These are phyloP conservation scores for Argentina anserina DNA, from an alignment of 306 rosid genomes.

Conservation along the genomic window DNA sequence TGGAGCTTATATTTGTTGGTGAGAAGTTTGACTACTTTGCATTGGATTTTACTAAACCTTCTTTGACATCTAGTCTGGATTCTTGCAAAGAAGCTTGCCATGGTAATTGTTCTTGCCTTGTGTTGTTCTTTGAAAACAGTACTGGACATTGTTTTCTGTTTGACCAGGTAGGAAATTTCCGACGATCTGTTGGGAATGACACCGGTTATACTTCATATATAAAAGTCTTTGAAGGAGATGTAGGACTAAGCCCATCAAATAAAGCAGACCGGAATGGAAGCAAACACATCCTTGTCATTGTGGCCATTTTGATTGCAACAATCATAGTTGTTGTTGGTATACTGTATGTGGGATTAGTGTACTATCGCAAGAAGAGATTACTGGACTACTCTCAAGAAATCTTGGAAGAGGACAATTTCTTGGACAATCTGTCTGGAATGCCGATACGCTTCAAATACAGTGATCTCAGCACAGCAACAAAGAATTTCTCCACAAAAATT, in stretches of 20 bases:
- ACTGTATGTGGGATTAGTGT: constrained; percentile 31
- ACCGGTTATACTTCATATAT: constrained; percentile 29
- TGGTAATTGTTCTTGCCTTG: constrained; percentile 31
- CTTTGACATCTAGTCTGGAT: constrained; percentile 16
- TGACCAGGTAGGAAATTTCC: constrained; percentile 32
- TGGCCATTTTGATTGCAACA: constrained; percentile 26
- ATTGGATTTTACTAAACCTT: constrained; percentile 24
- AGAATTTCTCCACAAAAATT: constrained; percentile 44
- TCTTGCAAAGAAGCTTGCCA: constrained; percentile 36
- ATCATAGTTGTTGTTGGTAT: constrained; percentile 19
- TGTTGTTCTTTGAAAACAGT: constrained; percentile 28
- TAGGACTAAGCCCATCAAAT: neutral
- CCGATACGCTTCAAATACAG: constrained; percentile 43
- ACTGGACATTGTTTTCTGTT: constrained; percentile 32
- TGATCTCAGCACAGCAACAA: constrained; percentile 42
- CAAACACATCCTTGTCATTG: constrained; percentile 25
- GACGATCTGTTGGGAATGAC: neutral
- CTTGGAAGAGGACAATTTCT: constrained; percentile 46
- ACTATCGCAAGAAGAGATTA: constrained; percentile 24
- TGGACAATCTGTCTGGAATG: constrained; percentile 38
- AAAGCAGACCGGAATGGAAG: constrained; percentile 9
- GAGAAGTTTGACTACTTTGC: constrained; percentile 37
- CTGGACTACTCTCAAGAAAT: constrained; percentile 26
- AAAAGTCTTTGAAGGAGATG: constrained; percentile 10
- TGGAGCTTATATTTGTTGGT: constrained; percentile 29